A percentile compares a stretch with the other conserved stretches of the same genome.
Conservation (phyloP, 202 grass and related monocot genomes). For the Zizania palustris region DNA sequence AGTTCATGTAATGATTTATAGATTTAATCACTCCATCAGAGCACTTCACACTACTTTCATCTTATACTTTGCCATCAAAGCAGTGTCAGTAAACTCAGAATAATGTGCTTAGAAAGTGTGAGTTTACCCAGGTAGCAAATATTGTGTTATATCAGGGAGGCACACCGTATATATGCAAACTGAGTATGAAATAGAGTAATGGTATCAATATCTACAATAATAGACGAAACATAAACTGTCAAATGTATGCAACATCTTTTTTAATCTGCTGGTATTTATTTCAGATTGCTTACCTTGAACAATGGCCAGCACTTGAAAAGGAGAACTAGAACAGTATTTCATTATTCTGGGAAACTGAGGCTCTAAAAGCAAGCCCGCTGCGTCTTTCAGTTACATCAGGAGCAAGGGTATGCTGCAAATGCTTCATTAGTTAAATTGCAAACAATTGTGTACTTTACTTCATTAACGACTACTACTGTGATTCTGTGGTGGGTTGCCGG, state of each 20-base stretch:
- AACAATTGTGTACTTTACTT: background rate
- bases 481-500: no score
- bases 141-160: background rate
- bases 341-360: slow-evolving; percentile 64
- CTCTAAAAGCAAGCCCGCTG: slow-evolving; percentile 83
- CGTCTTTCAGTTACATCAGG: slow-evolving; percentile 74
- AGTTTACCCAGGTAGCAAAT: background rate
- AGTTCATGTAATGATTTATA: background rate
- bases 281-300: slow-evolving; percentile 81
- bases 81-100: background rate
- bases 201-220: background rate
- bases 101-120: background rate
- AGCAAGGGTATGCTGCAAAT: slow-evolving; percentile 63
- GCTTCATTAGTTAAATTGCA: slow-evolving; percentile 19
- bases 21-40: background rate
- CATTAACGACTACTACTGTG: slow-evolving; percentile 12
- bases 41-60: background rate
- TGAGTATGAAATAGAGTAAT: background rate
- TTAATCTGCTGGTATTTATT: slow-evolving; percentile 19
- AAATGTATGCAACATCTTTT: slow-evolving; percentile 24
- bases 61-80: background rate
- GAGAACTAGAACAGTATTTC: slow-evolving; percentile 64
- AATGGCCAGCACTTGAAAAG: slow-evolving; percentile 68
- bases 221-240: background rate
- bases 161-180: background rate